Evolutionary conservation across 2,329 filamentous ascomycete species (phyloP).

Genomic region (Pseudogymnoascus sp.): DNA sequence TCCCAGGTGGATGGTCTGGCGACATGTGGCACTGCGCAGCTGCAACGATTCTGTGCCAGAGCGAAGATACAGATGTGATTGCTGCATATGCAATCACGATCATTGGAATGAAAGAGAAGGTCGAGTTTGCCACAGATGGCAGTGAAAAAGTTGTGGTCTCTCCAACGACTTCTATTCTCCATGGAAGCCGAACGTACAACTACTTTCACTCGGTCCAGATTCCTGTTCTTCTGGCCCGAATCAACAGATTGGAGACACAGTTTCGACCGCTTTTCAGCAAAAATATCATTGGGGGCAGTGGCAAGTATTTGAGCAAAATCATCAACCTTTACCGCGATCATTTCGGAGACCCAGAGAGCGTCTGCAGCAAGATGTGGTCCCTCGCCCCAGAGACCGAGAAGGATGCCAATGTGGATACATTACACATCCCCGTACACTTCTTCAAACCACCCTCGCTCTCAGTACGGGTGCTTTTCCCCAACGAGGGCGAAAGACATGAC

Average conservation of each 20-base stretch:
- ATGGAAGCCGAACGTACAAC: neutral
- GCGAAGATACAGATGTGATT: neutral
- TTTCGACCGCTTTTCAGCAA: neutral
- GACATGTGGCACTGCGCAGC: conserved; percentile 1
- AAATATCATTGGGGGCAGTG: neutral
- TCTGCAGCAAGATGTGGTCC: neutral
- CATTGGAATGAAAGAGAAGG: conserved; percentile 2
- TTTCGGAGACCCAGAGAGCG: neutral
- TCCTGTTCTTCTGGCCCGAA: neutral
- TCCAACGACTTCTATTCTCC: neutral
- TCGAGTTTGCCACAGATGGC: neutral
- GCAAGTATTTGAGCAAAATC: neutral
- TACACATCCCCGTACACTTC: neutral
- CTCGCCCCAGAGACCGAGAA: neutral
- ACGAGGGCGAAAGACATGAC: neutral
- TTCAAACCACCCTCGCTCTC: neutral
- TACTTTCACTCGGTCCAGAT: neutral
- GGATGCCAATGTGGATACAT: neutral
- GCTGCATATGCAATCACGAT: neutral
- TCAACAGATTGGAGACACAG: neutral
- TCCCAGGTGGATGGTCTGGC: neutral
- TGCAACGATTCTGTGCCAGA: neutral
- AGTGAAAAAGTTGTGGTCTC: neutral
- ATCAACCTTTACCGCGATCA: neutral
- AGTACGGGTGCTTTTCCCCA: neutral